Base-by-base conservation (phyloP, 441 rosid genomes). In the Rhodomyrtus psidioides region DNA sequence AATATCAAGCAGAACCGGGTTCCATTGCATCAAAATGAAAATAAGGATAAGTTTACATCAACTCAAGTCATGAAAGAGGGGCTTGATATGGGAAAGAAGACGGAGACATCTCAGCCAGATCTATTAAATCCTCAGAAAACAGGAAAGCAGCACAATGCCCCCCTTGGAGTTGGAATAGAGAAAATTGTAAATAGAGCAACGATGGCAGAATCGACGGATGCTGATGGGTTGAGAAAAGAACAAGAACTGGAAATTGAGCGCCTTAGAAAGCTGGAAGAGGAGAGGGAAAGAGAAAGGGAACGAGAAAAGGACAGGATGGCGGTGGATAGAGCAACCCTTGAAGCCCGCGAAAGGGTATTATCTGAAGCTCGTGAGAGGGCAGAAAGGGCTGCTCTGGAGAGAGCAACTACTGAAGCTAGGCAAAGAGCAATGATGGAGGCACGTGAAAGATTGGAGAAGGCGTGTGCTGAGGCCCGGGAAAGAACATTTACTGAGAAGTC, bases 261-360 rank as follows among this genome's bases (percentile, higher is more conserved):
- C 30, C 92, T 95, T 81, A 92, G 94, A 90, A 95, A 91, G 92
- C 84, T 93, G 82, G 98, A 97, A 89, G 98, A 95, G 90, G 96
- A 96, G 89, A 93, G 91, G 89, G 99, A 97, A 85, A 95, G 98
- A 88, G 99, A 96, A 86, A 94, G 94, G 87, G 99, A 96, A 85
- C 94, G 97, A 87, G 98, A 95, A 89, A 97, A 95, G 88, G 99
- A 97, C 85, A 94, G 96, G 90, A 96, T 97, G 98, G 96, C 94
- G 76, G 93, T 96, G 62, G 98, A 97, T 86, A 88, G 86, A 85
- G 88, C 93, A 82, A 83, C 87, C 56, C 92, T 93, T 81, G 94
- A 93, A 89, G 92, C 93, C 59, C 92, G 88, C 81, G 95, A 93
- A 53, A 89, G 89, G 89, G 93, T 88, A 44, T 87, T 85, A 82